Evolutionary conservation across 257 asterid species (phyloP).

Genomic region (Prunella vulgaris): DNA sequence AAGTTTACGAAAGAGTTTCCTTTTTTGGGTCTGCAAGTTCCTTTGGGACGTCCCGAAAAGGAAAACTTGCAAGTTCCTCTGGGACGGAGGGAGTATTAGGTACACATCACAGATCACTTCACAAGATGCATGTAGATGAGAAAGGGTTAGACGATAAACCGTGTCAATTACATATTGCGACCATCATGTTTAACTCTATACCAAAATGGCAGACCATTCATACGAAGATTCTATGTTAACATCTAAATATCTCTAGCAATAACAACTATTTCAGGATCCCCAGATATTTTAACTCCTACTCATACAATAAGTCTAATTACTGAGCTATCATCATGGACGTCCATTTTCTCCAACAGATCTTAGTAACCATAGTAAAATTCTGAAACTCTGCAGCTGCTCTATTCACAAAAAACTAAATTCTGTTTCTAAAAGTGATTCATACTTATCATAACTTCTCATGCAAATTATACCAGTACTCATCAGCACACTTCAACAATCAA

Average conservation of each 20-base stretch:
- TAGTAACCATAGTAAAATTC: conserved; percentile 8
- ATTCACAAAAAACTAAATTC: conserved; percentile 13
- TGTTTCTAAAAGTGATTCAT: conserved; percentile 3
- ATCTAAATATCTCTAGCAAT: conserved; percentile 9
- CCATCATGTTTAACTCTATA: background rate
- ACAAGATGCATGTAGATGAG: background rate
- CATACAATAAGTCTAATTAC: conserved; percentile 6
- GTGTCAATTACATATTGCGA: background rate
- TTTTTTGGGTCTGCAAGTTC: no score
- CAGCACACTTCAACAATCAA: conserved; percentile 14
- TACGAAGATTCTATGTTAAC: conserved; percentile 7
- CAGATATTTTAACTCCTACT: background rate
- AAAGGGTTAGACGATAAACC: background rate
- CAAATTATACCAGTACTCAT: conserved; percentile 10
- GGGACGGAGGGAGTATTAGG: no score
- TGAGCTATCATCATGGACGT: background rate
- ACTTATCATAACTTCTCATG: background rate
- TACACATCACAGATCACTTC: conserved; percentile 10
- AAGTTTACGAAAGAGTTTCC: no score
- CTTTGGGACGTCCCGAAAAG: no score
- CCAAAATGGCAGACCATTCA: background rate
- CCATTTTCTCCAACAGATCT: conserved; percentile 16
- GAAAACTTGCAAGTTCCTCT: no score
- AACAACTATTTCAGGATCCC: conserved; percentile 14
- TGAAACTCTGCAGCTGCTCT: conserved; percentile 13